These are phyloP conservation scores for Violaceomyces palustris DNA, from an alignment of 1,284 basidiomycete species.

Conservation along the genomic window DNA sequence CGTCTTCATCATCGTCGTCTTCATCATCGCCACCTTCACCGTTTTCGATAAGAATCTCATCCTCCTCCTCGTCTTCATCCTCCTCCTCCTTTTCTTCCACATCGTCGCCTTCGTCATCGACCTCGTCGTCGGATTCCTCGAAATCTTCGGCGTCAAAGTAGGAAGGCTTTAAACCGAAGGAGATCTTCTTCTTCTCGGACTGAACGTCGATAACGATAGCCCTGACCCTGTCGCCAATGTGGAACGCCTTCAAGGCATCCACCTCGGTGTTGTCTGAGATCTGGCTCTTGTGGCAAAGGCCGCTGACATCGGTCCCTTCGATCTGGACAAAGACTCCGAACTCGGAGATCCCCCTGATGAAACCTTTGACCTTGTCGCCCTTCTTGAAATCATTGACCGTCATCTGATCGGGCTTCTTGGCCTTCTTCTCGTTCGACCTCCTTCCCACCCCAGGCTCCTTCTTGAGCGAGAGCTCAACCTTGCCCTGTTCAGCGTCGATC, in stretches of 20 bases:
- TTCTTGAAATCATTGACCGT: conserved; percentile 32
- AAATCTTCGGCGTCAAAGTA: conserved; percentile 62
- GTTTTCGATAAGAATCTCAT: conserved; percentile 4
- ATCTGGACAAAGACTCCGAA: conserved; percentile 91
- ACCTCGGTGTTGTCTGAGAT: conserved; percentile 35
- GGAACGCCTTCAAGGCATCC: conserved; percentile 74
- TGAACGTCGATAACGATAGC: conserved; percentile 72
- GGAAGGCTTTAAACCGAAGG: conserved; percentile 83
- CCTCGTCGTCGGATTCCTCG: conserved; percentile 46
- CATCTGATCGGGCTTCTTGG: conserved; percentile 11
- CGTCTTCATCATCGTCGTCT: conserved; percentile 27
- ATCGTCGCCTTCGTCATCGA: conserved; percentile 55
- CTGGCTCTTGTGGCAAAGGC: conserved; percentile 77
- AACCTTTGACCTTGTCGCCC: conserved; percentile 53
- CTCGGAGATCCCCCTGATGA: conserved; percentile 62
- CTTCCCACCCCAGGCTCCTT: conserved; percentile 56
- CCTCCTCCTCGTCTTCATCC: conserved; percentile 21
- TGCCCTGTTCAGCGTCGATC: conserved; percentile 64
- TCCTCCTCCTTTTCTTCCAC: conserved; percentile 16
- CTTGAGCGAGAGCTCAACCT: conserved; percentile 81
- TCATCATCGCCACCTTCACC: conserved; percentile 25
- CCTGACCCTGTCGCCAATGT: conserved; percentile 78
- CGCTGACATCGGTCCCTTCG: conserved; percentile 73
- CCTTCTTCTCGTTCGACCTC: conserved; percentile 41
- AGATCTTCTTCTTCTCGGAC: conserved; percentile 69